Evolutionary conservation across 805 yeast genomes (phyloP).

Genomic region (Wickerhamiella vanderwaltii): DNA sequence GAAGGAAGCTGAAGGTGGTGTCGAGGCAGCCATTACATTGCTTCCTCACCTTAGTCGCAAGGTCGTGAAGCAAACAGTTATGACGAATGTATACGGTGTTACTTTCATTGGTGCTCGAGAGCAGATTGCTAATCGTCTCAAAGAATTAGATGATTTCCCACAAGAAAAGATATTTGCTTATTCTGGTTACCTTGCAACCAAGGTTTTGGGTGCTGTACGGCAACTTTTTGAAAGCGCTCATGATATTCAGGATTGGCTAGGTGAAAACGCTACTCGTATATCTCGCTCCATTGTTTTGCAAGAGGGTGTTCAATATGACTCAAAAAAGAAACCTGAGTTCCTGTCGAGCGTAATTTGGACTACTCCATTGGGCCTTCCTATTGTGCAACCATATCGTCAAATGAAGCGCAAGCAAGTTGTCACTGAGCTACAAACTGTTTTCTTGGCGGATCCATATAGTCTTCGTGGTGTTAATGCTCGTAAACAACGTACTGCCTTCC

Average conservation of each 20-base stretch:
- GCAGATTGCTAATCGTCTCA: constrained; percentile 72
- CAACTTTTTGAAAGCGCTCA: constrained; percentile 87
- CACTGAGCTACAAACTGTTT: constrained; percentile 84
- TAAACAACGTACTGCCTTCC: constrained; percentile 85
- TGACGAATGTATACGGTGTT: constrained; percentile 97
- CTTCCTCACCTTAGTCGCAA: constrained; percentile 64
- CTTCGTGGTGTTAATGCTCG: constrained; percentile 72
- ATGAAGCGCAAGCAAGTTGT: constrained; percentile 48
- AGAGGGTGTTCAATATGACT: constrained; percentile 29
- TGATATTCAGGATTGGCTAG: constrained; percentile 91
- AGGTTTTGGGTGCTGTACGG: constrained; percentile 73
- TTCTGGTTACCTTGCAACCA: constrained; percentile 56
- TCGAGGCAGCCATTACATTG: constrained; percentile 31
- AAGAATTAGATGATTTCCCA: constrained; percentile 42
- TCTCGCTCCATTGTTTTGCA: constrained; percentile 66
- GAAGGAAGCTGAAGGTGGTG: constrained; percentile 31
- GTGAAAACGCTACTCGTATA: constrained; percentile 69
- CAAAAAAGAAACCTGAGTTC: constrained; percentile 42
- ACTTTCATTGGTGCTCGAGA: constrained; percentile 86
- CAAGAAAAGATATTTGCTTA: constrained; percentile 35
- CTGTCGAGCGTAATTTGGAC: constrained; percentile 95
- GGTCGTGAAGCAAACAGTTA: constrained; percentile 90
- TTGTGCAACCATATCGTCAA: constrained; percentile 91
- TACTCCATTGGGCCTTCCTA: constrained; percentile 86
- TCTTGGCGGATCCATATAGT: constrained; percentile 76